A percentile compares a stretch with the other conserved stretches of the same genome.
phyloP scores from a whole-genome alignment of 768 basidiomycete species.

The Lanmaoa pseudosensibilis region DNA sequence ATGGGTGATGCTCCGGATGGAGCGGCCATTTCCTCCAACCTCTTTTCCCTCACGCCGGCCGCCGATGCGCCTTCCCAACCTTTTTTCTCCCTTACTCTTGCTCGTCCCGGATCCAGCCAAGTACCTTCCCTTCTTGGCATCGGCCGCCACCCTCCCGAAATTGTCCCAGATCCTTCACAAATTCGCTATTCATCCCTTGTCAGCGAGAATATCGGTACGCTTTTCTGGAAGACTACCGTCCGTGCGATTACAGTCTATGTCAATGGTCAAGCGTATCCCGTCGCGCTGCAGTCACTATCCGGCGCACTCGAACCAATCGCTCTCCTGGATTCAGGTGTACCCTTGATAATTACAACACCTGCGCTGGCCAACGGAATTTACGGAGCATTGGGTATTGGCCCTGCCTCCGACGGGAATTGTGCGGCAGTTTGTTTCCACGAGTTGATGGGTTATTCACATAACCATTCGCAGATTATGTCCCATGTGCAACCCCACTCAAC shows the following conservation, averaged over 20 bases:
- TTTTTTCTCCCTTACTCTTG: constrained; percentile 67
- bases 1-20: constrained; percentile 58
- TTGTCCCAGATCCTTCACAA: constrained; percentile 53
- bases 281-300: constrained; percentile 44
- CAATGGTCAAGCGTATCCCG: constrained; percentile 38
- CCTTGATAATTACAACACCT: constrained; percentile 61
- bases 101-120: constrained; percentile 60
- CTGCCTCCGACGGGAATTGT: constrained; percentile 65
- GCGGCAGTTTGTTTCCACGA: constrained; percentile 25
- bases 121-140: constrained; percentile 66
- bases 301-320: constrained; percentile 55
- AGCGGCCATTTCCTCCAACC: constrained; percentile 64
- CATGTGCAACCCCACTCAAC: constrained; percentile 70
- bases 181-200: constrained; percentile 53
- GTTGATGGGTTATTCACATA: constrained; percentile 5
- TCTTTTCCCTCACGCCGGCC: constrained; percentile 65
- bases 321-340: constrained; percentile 72
- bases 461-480: constrained; percentile 60
- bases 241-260: constrained; percentile 62
- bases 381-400: constrained; percentile 65
- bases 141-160: constrained; percentile 57
- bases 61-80: constrained; percentile 53
- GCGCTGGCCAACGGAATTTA: constrained; percentile 73
- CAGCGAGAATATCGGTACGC: constrained; percentile 37
- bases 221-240: constrained; percentile 66